These are phyloP conservation scores for Auxenochlorella pyrenoidosa DNA, from an alignment of 139 green algal species.

Conservation along the genomic window DNA sequence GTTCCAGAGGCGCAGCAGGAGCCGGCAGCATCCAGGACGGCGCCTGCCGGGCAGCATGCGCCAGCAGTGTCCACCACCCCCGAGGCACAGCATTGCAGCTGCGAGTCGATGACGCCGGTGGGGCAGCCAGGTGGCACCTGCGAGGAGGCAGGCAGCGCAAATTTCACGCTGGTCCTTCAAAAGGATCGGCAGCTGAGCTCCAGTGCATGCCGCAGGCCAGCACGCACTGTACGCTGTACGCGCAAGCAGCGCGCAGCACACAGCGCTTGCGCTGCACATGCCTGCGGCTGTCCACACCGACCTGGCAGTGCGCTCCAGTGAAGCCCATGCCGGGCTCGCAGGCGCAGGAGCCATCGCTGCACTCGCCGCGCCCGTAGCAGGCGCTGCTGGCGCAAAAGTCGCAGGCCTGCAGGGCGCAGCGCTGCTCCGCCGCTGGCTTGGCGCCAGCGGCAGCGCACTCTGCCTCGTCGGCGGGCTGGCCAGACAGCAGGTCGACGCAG, in stretches of 20 bases:
- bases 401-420: conserved; percentile 50
- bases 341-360: conserved; percentile 31
- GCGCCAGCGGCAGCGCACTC: conserved; percentile 18
- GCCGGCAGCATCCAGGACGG: conserved; percentile 45
- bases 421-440: neutral
- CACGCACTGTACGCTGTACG: too few species aligned
- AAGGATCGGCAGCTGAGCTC: too few species aligned
- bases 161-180: too few species aligned
- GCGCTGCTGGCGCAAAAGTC: conserved; percentile 49
- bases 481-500: conserved; percentile 30
- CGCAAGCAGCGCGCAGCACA: too few species aligned
- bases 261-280: too few species aligned
- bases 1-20: conserved; percentile 47
- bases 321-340: conserved; percentile 30
- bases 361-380: conserved; percentile 48
- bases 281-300: too few species aligned
- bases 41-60: conserved; percentile 42
- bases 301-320: conserved; percentile 48
- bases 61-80: conserved; percentile 36
- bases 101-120: conserved; percentile 39
- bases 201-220: too few species aligned
- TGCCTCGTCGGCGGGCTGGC: neutral
- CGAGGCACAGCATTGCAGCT: conserved; percentile 46
- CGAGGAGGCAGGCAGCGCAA: neutral
- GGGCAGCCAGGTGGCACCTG: conserved; percentile 36